Evolutionary conservation across 257 asterid genomes (phyloP).

Genomic region (Linderniella brevidens): DNA sequence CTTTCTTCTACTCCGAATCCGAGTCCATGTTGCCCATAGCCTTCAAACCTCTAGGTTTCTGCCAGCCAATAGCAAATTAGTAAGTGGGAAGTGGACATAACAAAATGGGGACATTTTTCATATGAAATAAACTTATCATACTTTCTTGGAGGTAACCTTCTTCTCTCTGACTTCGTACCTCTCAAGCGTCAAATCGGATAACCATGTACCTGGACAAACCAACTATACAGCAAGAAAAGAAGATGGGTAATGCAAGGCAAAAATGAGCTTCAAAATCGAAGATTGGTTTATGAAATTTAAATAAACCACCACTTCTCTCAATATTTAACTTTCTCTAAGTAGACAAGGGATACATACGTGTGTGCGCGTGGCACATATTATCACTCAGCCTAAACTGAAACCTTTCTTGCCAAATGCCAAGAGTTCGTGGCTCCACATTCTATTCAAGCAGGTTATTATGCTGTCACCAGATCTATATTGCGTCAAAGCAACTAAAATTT

Average conservation of each 20-base stretch:
- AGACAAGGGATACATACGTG: too few species aligned
- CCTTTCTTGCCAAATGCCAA: too few species aligned
- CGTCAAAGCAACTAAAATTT: too few species aligned
- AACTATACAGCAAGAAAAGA: constrained; percentile 15
- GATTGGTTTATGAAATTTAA: too few species aligned
- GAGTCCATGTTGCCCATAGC: constrained; percentile 46
- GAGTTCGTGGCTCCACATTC: too few species aligned
- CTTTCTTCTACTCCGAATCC: constrained; percentile 26
- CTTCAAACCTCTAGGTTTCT: constrained; percentile 52
- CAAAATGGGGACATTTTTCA: not conserved
- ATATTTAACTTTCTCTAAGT: too few species aligned
- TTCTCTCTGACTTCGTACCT: constrained; percentile 52
- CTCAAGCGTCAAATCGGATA: constrained; percentile 46
- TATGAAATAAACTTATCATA: not conserved
- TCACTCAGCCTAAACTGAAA: too few species aligned
- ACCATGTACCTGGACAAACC: constrained; percentile 52
- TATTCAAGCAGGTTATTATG: too few species aligned
- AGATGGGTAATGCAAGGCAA: not conserved
- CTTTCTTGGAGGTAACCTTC: constrained; percentile 42
- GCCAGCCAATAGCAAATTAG: constrained; percentile 4
- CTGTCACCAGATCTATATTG: too few species aligned
- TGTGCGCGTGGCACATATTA: too few species aligned
- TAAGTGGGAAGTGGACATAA: not conserved
- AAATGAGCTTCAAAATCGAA: too few species aligned
- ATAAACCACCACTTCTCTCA: too few species aligned